Percentiles rank a stretch among this genome's conserved stretches.
phyloP scores from a whole-genome alignment of 2,329 filamentous ascomycete species.

The Xylariomycetidae sp. region DNA sequence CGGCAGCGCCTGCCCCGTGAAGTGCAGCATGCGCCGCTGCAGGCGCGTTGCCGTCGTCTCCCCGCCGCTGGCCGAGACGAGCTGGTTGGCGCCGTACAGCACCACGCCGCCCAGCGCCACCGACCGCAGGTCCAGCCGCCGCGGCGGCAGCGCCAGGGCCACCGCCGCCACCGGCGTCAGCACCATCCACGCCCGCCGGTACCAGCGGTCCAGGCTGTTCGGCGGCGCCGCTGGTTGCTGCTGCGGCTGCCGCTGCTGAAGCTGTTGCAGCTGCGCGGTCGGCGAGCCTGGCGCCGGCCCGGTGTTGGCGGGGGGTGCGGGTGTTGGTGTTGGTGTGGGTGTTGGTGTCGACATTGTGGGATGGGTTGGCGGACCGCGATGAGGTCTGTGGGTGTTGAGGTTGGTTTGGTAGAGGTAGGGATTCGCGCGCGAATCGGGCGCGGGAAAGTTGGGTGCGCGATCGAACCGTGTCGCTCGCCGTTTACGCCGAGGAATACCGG shows the following conservation, averaged over 20 bases:
- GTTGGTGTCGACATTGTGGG: background rate
- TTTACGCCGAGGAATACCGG: background rate
- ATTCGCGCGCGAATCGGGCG: no score
- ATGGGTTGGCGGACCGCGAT: background rate
- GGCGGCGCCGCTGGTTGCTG: constrained; percentile 10
- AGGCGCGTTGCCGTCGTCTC: constrained; percentile 42
- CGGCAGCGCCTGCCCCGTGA: constrained; percentile 49
- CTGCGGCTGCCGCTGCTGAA: constrained; percentile 5
- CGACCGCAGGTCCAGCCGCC: constrained; percentile 45
- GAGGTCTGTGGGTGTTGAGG: no score
- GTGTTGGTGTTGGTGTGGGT: background rate
- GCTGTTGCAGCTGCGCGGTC: background rate
- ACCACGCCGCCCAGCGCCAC: constrained; percentile 43
- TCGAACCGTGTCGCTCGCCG: no score
- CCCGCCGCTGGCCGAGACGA: constrained; percentile 51
- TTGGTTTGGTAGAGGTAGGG: no score
- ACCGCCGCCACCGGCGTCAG: constrained; percentile 41
- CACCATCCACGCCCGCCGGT: constrained; percentile 41
- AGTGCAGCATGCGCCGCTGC: constrained; percentile 33
- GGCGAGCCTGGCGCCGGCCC: background rate
- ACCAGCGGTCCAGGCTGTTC: constrained; percentile 36
- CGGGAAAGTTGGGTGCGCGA: no score
- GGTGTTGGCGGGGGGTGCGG: background rate
- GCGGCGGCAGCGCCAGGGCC: constrained; percentile 45
- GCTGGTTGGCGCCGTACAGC: constrained; percentile 48